Evolutionary conservation across 2,329 filamentous ascomycete genomes (phyloP).

Genomic region (Epichloe hybrida): DNA sequence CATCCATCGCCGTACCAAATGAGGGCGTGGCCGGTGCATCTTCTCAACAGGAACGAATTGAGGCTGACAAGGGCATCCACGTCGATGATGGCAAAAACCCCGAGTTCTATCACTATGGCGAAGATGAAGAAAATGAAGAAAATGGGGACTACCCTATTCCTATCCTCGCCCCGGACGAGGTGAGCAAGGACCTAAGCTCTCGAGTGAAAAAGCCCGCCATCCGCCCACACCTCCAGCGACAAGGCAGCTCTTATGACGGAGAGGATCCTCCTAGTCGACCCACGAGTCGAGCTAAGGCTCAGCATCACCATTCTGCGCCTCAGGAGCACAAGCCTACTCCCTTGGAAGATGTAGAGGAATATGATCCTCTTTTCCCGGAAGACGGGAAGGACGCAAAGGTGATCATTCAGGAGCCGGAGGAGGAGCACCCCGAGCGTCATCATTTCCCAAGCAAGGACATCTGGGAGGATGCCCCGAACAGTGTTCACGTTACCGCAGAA

Average conservation of each 20-base stretch:
- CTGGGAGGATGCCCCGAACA: constrained; percentile 92
- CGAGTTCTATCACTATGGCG: constrained; percentile 24
- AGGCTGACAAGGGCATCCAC: constrained; percentile 53
- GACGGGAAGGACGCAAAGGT: constrained; percentile 41
- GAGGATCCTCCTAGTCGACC: constrained; percentile 48
- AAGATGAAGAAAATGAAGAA: constrained; percentile 36
- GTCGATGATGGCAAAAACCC: constrained; percentile 47
- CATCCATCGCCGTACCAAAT: constrained; percentile 21
- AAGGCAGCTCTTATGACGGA: constrained; percentile 43
- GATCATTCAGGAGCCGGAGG: constrained; percentile 14
- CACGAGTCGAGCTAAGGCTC: constrained; percentile 41
- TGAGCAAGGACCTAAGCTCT: constrained; percentile 56
- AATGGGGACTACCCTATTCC: constrained; percentile 56
- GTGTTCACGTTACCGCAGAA: constrained; percentile 63
- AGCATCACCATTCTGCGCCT: constrained; percentile 41
- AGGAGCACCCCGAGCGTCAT: constrained; percentile 44
- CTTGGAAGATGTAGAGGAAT: constrained; percentile 80
- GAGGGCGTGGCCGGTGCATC: constrained; percentile 7
- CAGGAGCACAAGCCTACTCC: constrained; percentile 50
- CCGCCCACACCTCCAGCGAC: constrained; percentile 55
- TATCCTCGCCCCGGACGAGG: constrained; percentile 80
- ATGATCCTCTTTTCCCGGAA: constrained; percentile 86
- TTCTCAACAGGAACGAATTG: constrained; percentile 21
- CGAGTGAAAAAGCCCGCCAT: constrained; percentile 69
- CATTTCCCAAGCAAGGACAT: constrained; percentile 88